Percentiles rank a stretch among this genome's conserved stretches.
Evolutionary conservation across 73 alveolate species (phyloP).

Genomic region (Halteria grandinella): DNA sequence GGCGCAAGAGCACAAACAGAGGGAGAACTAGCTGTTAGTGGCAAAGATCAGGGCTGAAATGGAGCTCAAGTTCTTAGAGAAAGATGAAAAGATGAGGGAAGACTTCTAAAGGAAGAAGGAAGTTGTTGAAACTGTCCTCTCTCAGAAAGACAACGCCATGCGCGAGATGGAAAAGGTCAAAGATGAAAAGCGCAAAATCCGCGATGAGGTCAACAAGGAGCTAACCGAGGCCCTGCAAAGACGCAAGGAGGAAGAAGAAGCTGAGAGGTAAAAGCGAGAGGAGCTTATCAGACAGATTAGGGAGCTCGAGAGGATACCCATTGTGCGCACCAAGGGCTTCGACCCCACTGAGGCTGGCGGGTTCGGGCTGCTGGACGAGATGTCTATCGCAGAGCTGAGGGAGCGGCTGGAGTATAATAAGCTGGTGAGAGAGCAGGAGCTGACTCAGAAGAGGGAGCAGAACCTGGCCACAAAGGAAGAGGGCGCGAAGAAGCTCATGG

Average conservation of each 20-base stretch:
- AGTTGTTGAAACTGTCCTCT: slow-evolving; percentile 81
- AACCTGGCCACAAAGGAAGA: slow-evolving; percentile 74
- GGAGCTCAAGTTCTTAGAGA: slow-evolving; percentile 77
- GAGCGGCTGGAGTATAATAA: slow-evolving; percentile 94
- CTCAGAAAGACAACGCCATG: slow-evolving; percentile 80
- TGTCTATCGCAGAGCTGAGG: slow-evolving; percentile 96
- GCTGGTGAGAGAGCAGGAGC: slow-evolving; percentile 83
- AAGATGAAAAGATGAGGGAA: slow-evolving; percentile 70
- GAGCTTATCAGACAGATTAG: slow-evolving; percentile 96
- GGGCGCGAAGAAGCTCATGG: slow-evolving; percentile 70
- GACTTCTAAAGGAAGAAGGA: slow-evolving; percentile 91
- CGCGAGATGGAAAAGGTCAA: slow-evolving; percentile 75
- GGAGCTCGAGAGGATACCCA: slow-evolving; percentile 96
- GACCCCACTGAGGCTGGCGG: slow-evolving; percentile 99
- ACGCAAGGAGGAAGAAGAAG: slow-evolving; percentile 92
- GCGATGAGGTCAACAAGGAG: slow-evolving; percentile 93
- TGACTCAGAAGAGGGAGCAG: slow-evolving; percentile 86
- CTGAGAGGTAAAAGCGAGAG: slow-evolving; percentile 89
- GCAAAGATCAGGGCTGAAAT: slow-evolving; percentile 87
- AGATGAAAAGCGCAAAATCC: slow-evolving; percentile 85
- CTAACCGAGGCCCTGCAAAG: slow-evolving; percentile 81
- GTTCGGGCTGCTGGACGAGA: slow-evolving; percentile 96
- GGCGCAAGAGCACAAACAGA: slow-evolving; percentile 88
- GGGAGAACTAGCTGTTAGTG: slow-evolving; percentile 87
- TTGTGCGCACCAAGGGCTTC: slow-evolving; percentile 94